These are phyloP conservation scores for Amanita molliuscula DNA, from an alignment of 768 basidiomycete genomes.

Conservation along the genomic window DNA sequence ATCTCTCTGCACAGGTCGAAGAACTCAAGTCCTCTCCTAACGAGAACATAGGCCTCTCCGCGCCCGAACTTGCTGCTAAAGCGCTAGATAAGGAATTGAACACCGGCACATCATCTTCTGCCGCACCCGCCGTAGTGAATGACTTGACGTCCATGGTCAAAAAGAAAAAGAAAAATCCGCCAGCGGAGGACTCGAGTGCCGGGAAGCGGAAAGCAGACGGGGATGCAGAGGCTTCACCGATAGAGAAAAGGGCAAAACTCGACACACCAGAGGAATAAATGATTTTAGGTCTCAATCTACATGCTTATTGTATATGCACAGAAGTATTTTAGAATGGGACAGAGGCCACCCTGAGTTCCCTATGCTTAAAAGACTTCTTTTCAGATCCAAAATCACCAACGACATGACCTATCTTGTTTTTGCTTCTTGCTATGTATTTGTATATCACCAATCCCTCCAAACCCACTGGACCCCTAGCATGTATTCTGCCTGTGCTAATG, in stretches of 20 bases:
- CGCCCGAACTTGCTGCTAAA: constrained; percentile 61
- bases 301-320: background rate
- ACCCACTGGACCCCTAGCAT: constrained; percentile 94
- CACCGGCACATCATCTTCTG: constrained; percentile 21
- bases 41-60: constrained; percentile 40
- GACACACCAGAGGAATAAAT: constrained; percentile 24
- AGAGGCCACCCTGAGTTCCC: constrained; percentile 27
- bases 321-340: constrained; percentile 33
- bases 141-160: constrained; percentile 79
- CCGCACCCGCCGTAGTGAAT: constrained; percentile 44
- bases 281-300: background rate
- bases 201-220: constrained; percentile 68
- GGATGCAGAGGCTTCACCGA: constrained; percentile 31
- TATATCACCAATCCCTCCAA: constrained; percentile 91
- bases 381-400: constrained; percentile 78
- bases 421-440: constrained; percentile 89
- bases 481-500: constrained; percentile 93
- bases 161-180: constrained; percentile 72
- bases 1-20: constrained; percentile 50
- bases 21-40: constrained; percentile 80
- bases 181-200: constrained; percentile 23
- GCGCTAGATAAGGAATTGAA: constrained; percentile 68
- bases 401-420: constrained; percentile 64
- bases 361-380: constrained; percentile 69
- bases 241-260: constrained; percentile 59